Percentiles rank a stretch among this genome's conserved stretches.
phyloP scores from a whole-genome alignment of 2,329 filamentous ascomycete genomes.

The Fusarium kyushuense region DNA sequence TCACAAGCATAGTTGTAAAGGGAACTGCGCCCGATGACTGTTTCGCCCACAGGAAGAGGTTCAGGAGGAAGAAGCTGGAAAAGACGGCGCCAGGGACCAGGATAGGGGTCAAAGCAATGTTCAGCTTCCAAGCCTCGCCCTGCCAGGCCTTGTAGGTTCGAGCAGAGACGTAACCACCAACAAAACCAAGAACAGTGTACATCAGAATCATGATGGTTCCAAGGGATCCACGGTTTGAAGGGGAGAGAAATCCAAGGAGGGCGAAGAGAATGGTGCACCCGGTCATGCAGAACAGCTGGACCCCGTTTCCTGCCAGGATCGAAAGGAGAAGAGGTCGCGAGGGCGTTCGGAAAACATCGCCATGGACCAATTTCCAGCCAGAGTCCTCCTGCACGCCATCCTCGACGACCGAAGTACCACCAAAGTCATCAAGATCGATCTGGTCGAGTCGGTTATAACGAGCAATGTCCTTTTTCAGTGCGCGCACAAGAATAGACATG shows the following conservation, averaged over 20 bases:
- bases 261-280: conserved; percentile 94
- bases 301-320: conserved; percentile 90
- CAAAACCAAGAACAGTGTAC: conserved; percentile 91
- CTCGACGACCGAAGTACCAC: conserved; percentile 81
- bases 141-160: conserved; percentile 95
- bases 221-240: conserved; percentile 93
- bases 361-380: conserved; percentile 98
- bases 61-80: conserved; percentile 87
- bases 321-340: conserved; percentile 85
- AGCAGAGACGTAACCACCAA: conserved; percentile 90
- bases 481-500: conserved; percentile 88
- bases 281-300: conserved; percentile 97
- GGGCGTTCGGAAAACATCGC: conserved; percentile 94
- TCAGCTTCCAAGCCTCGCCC: conserved; percentile 93
- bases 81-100: conserved; percentile 91
- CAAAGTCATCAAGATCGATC: conserved; percentile 89
- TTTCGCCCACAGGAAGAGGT: conserved; percentile 96
- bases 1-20: conserved; percentile 95
- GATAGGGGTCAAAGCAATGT: conserved; percentile 88
- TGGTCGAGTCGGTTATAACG: conserved; percentile 95
- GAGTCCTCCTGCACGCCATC: conserved; percentile 98
- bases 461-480: conserved; percentile 93
- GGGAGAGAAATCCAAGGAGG: conserved; percentile 92
- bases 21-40: conserved; percentile 93
- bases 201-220: conserved; percentile 93